phyloP scores from a whole-genome alignment of 108 stramenopile genomes.

The Epithemia pelagica region DNA sequence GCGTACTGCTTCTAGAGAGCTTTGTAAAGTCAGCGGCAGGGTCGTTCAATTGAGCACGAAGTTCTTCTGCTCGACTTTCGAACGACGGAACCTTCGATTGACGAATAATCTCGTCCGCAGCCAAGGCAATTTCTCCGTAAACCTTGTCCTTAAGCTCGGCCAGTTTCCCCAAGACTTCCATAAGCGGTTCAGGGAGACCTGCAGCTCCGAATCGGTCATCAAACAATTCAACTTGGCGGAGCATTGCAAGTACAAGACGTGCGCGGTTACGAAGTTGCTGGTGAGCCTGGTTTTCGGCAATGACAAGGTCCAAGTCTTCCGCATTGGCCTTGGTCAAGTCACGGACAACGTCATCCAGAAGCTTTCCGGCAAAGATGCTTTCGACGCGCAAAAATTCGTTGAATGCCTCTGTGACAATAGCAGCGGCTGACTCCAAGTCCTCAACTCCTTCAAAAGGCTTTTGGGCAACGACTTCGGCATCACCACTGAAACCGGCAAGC shows the following conservation, averaged over 20 bases:
- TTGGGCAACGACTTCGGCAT: conserved; percentile 48
- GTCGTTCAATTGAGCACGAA: conserved; percentile 64
- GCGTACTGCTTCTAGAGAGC: conserved; percentile 63
- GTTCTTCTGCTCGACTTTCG: conserved; percentile 68
- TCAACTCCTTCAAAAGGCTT: conserved; percentile 38
- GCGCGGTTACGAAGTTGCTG: conserved; percentile 44
- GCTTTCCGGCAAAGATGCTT: conserved; percentile 67
- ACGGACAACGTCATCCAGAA: conserved; percentile 84
- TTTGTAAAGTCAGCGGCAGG: conserved; percentile 48
- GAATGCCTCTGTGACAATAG: conserved; percentile 51
- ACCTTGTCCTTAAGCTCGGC: conserved; percentile 56
- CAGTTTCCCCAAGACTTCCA: conserved; percentile 48
- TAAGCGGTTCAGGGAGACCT: conserved; percentile 45
- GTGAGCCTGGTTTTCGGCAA: conserved; percentile 77
- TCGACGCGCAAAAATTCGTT: conserved; percentile 87
- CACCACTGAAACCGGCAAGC: conserved; percentile 64
- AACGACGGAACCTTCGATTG: conserved; percentile 76
- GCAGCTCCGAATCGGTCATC: conserved; percentile 53
- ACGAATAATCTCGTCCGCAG: conserved; percentile 70
- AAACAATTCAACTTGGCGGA: conserved; percentile 73
- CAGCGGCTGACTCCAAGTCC: conserved; percentile 45
- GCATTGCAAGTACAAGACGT: conserved; percentile 56
- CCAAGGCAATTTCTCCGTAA: conserved; percentile 83
- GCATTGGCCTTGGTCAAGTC: conserved; percentile 79
- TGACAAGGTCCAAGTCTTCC: conserved; percentile 70